Percentiles rank a stretch among this genome's conserved stretches.
Evolutionary conservation across 2,329 filamentous ascomycete species (phyloP).

Genomic region (Juglanconis sp.): DNA sequence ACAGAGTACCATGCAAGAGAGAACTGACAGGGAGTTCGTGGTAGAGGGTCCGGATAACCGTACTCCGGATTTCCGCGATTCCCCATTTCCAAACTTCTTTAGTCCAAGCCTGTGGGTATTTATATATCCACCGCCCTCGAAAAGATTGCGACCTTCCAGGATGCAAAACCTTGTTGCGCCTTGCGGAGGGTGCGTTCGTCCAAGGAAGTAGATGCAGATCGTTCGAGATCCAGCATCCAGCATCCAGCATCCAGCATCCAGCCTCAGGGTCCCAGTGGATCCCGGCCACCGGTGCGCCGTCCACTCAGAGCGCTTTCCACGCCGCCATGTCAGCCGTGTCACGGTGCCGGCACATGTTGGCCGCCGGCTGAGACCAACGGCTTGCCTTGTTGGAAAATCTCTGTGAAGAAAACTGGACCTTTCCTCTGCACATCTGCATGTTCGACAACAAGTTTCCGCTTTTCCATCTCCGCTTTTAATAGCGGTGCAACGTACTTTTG

Average conservation of each 20-base stretch:
- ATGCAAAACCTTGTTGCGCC: too few species aligned
- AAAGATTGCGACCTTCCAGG: background rate
- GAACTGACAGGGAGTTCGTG: too few species aligned
- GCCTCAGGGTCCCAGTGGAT: background rate
- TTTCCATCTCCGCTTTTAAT: conserved; percentile 8
- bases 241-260: background rate
- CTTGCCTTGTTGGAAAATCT: background rate
- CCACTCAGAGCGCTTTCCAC: background rate
- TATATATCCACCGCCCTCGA: background rate
- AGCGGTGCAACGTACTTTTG: background rate
- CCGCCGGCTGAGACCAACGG: background rate
- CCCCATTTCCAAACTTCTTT: too few species aligned
- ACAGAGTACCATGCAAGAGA: too few species aligned
- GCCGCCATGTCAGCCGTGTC: background rate
- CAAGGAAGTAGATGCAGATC: background rate
- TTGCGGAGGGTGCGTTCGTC: too few species aligned
- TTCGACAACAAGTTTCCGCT: background rate
- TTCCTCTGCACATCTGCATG: background rate
- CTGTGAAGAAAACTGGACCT: conserved; percentile 3
- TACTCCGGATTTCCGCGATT: too few species aligned
- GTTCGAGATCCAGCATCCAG: background rate
- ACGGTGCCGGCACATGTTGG: background rate
- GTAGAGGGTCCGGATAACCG: too few species aligned
- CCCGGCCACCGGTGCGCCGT: background rate
- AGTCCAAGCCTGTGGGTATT: background rate